These are phyloP conservation scores for Pseudogymnoascus sp. DNA, from an alignment of 2,329 filamentous ascomycete genomes.

Conservation along the genomic window DNA sequence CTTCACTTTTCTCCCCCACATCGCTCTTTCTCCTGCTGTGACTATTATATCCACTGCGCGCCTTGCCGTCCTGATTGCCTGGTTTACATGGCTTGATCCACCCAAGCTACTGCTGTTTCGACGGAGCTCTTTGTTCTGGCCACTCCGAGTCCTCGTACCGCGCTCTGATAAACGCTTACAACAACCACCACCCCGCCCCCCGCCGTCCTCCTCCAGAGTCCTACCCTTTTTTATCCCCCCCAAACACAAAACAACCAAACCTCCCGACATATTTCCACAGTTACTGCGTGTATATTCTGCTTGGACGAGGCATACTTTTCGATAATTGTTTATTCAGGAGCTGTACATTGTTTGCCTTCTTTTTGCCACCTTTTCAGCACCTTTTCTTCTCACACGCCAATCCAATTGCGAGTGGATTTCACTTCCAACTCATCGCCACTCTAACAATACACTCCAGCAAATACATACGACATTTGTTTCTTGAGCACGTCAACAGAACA, in stretches of 20 bases:
- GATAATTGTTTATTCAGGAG: not conserved
- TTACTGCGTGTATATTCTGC: not conserved
- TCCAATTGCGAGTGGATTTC: not conserved
- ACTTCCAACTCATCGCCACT: not conserved
- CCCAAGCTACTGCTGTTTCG: not conserved
- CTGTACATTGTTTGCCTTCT: not conserved
- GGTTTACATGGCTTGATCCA: slow-evolving; percentile 1
- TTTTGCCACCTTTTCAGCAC: not conserved
- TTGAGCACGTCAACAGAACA: not conserved
- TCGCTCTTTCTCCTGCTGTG: not conserved
- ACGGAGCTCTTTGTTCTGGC: not conserved
- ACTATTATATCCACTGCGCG: not conserved
- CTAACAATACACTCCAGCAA: not conserved
- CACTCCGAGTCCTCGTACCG: not conserved
- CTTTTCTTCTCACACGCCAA: not conserved
- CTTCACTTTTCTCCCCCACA: not conserved
- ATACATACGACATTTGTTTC: not conserved
- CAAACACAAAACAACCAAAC: not conserved
- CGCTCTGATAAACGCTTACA: not conserved
- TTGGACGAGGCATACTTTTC: not conserved
- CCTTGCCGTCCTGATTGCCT: not conserved
- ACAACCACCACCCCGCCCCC: not conserved
- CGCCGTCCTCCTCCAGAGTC: not conserved
- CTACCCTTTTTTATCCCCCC: not conserved
- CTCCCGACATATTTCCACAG: not conserved